Percentiles rank a stretch among this genome's conserved stretches.
These are phyloP conservation scores for Grigorovia humatica DNA, from an alignment of 805 yeast species.

Conservation along the genomic window DNA sequence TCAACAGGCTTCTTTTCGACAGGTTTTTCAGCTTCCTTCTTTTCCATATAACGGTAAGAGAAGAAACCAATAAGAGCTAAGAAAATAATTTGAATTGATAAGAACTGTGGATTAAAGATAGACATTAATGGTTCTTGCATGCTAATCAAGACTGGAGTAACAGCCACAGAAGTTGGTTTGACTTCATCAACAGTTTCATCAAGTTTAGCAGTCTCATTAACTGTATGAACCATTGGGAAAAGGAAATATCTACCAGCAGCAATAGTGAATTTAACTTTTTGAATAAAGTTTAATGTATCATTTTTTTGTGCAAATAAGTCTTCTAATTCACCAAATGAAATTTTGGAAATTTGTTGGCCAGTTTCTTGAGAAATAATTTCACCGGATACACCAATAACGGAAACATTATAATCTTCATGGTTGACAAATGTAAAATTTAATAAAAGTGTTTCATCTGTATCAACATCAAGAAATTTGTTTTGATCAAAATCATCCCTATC, in stretches of 20 bases:
- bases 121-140: constrained; percentile 61
- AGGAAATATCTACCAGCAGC: constrained; percentile 47
- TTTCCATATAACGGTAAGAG: constrained; percentile 30
- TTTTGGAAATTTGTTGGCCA: constrained; percentile 44
- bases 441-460: constrained; percentile 44
- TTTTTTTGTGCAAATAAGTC: constrained; percentile 46
- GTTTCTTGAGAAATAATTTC: constrained; percentile 44
- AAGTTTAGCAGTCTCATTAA: constrained; percentile 24
- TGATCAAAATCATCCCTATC: constrained; percentile 34
- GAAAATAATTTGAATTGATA: constrained; percentile 50
- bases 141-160: constrained; percentile 45
- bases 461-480: constrained; percentile 33
- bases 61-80: constrained; percentile 38
- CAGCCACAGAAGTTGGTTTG: constrained; percentile 43
- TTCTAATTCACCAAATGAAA: constrained; percentile 55
- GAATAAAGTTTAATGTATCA: constrained; percentile 40
- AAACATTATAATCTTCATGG: constrained; percentile 39
- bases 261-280: constrained; percentile 49
- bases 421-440: constrained; percentile 44
- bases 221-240: constrained; percentile 49
- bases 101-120: constrained; percentile 59
- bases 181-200: constrained; percentile 16
- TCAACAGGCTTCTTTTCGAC: background rate
- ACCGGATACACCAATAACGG: constrained; percentile 63
- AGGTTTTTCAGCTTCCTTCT: background rate